phyloP scores from a whole-genome alignment of 768 basidiomycete species.

The Mycena indigotica region DNA sequence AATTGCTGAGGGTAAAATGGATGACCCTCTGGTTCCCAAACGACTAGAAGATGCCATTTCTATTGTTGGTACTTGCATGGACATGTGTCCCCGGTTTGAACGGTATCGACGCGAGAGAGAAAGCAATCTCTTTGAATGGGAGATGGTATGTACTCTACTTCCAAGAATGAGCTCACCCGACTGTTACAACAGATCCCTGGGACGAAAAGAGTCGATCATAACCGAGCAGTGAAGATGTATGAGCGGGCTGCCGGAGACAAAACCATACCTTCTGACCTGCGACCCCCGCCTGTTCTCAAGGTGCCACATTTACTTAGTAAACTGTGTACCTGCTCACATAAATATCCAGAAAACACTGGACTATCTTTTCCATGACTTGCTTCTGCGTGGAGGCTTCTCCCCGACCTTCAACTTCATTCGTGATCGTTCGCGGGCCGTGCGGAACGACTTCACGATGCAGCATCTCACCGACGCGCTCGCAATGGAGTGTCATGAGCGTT shows the following conservation, averaged over 20 bases:
- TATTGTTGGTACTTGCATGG: slow-evolving; percentile 88
- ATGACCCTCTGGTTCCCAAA: slow-evolving; percentile 78
- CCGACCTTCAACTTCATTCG: slow-evolving; percentile 82
- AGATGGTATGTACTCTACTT: slow-evolving; percentile 67
- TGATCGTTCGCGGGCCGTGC: slow-evolving; percentile 86
- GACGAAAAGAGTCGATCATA: slow-evolving; percentile 84
- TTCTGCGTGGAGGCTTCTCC: slow-evolving; percentile 68
- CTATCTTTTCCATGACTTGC: slow-evolving; percentile 86
- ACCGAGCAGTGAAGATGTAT: slow-evolving; percentile 90
- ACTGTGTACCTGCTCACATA: slow-evolving; percentile 5
- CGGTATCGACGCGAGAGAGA: slow-evolving; percentile 87
- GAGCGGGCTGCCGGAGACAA: slow-evolving; percentile 95
- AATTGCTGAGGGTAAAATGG: slow-evolving; percentile 85
- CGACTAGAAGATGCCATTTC: slow-evolving; percentile 87
- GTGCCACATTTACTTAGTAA: slow-evolving; percentile 37
- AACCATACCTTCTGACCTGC: slow-evolving; percentile 85
- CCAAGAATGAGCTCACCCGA: slow-evolving; percentile 10
- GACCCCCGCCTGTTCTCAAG: slow-evolving; percentile 83
- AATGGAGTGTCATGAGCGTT: slow-evolving; percentile 90
- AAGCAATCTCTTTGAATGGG: slow-evolving; percentile 84
- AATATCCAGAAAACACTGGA: slow-evolving; percentile 80
- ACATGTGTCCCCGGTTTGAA: slow-evolving; percentile 96
- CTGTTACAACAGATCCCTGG: slow-evolving; percentile 65
- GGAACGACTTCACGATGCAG: slow-evolving; percentile 95
- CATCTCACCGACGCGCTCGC: slow-evolving; percentile 74